Base-by-base conservation (phyloP, 2,329 filamentous ascomycete species). In the Fusarium dlaminii region DNA sequence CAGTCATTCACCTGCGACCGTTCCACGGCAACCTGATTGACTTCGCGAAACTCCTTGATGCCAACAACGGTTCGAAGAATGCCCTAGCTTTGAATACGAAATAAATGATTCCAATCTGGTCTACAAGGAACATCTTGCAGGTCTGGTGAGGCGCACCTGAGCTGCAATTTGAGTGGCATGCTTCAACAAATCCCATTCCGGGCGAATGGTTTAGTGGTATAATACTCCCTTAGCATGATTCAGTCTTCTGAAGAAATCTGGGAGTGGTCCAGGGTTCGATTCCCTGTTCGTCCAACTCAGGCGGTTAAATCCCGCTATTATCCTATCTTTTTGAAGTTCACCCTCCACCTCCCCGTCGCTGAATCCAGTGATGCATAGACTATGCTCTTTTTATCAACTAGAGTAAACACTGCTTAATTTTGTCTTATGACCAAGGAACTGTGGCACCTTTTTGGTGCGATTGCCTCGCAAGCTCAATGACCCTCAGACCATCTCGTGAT, bases 401-500 rank as follows among this genome's bases (percentile, higher is more conserved):
- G n/a, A 15, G 7, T 8, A 7, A 42, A 4, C 4, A n/a, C 14
- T 6, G 6, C n/a, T 42, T 20, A 29, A n/a, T n/a, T 46, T 14
- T 6, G 7, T 18, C 17, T 18, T 5, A 67, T 8, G 58, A 54
- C 80, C 81, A 83, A 1, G 63, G 37, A 11, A 84, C 56, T 3
- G 82, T 82, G 0, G 52, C 55, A 2, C 81, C 80, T 37, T 77
- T 81, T 39, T 80, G 70, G 34, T 81, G 78, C 20, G 81, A 83
- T 75, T 85, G 81, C 46, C 83, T 79, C 2, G 84, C 84, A 22
- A 86, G 70, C 77, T 86, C 75, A 46, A 77, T 76, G 3, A 77
- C 36, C 80, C 82, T 76, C 17, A 86, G 66, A 0, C 79, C 83
- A 68, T 85, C 82, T 29, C 83, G 80, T 3, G 80, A 80, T 59